Evolutionary conservation across 108 stramenopile genomes (phyloP), one percentile per base, ranked within the genome.

Genomic region (Licmophora abbreviata): DNA sequence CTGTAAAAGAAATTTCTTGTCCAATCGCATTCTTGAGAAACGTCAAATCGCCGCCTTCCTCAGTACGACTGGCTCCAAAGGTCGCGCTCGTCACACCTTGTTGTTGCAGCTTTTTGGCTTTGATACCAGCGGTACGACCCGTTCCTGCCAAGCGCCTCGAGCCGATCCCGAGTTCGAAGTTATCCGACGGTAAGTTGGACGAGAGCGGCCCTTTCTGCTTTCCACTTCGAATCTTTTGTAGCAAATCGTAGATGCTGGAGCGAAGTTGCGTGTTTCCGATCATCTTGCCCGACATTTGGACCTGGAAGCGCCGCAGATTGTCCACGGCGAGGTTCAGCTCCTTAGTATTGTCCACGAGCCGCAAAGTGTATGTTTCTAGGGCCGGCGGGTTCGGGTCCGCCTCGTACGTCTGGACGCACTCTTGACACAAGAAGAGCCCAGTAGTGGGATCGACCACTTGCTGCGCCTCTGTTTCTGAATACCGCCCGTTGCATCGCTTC

Each of bases 21-120:
- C 90, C 90, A 73, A 85, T 79, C 40, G 90, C 90, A 77, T 88
- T 92, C 51, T 86, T 86, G 43, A 92, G 58, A 60, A 46, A 90
- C 92, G 43, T 70, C 73, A 11, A 29, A 36, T n/a, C 35, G 3
- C 29, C 48, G 33, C 12, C 46, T 10, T 14, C 59, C 34, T n/a
- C 11, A 38, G 34, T 22, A 29, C 27, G 26, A 15, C 14, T 43
- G 49, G 28, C 63, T 65, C 17, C 53, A 54, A 17, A 61, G 48
- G 27, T 52, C 66, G 29, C 51, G 37, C 50, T 60, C 1, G 77
- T 79, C 34, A 83, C 76, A 14, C 81, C 84, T 54, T 84, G 58
- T 35, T 84, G 73, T 29, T 75, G 70, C 35, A 81, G 36, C 51
- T 90, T 93, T 21, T 77, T 76, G 29, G 79, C 61, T 49, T 75